These are phyloP conservation scores for Collariella sp. DNA, from an alignment of 495 filamentous ascomycete genomes.

Conservation along the genomic window DNA sequence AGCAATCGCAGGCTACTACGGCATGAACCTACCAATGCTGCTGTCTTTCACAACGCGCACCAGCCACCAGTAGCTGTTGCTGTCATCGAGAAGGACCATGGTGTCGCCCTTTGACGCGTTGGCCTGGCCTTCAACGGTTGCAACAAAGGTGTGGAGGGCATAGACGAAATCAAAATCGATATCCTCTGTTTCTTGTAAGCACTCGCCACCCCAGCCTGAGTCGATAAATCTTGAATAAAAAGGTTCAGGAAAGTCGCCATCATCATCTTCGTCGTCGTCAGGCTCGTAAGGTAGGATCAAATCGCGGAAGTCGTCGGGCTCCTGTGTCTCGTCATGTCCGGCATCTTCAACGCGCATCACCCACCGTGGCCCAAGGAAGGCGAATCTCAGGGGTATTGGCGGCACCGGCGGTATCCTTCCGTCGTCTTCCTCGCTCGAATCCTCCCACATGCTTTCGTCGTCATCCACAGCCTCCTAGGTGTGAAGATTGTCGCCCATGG, in stretches of 20 bases:
- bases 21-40: constrained; percentile 68
- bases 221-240: constrained; percentile 52
- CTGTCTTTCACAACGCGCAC: constrained; percentile 94
- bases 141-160: constrained; percentile 93
- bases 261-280: constrained; percentile 36
- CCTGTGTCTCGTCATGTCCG: constrained; percentile 8
- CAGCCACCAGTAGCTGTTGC: constrained; percentile 99
- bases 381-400: background rate
- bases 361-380: background rate
- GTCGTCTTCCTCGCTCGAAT: background rate
- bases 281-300: constrained; percentile 31
- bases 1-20: background rate
- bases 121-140: constrained; percentile 95
- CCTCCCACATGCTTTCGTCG: background rate
- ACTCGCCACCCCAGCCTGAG: constrained; percentile 64
- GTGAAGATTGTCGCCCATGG: constrained; percentile 7
- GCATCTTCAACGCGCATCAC: background rate
- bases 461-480: constrained; percentile 14
- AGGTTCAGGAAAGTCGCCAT: constrained; percentile 38
- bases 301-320: constrained; percentile 14
- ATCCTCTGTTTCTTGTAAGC: constrained; percentile 82
- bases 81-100: constrained; percentile 99
- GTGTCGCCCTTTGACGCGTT: constrained; percentile 98
- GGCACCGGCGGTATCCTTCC: too few relatives aligned
- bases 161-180: constrained; percentile 99